phyloP scores from a whole-genome alignment of 768 basidiomycete species.

The Boletus vermiculosoides region DNA sequence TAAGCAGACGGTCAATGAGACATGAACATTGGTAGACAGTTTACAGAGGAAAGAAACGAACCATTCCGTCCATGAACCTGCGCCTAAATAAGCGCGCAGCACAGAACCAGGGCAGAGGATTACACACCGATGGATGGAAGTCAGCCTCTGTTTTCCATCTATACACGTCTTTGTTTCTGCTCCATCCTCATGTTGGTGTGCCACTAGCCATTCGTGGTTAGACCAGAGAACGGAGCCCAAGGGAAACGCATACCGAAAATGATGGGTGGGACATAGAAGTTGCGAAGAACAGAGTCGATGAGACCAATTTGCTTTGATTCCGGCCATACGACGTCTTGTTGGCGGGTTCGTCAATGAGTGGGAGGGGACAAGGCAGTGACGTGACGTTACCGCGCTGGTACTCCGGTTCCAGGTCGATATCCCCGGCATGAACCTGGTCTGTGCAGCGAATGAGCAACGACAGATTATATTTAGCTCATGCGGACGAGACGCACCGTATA shows the following conservation, averaged over 20 bases:
- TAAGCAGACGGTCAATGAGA: conserved; percentile 6
- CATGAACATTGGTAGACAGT: neutral
- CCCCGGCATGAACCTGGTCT: conserved; percentile 65
- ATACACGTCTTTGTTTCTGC: conserved; percentile 66
- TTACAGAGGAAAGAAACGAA: conserved; percentile 35
- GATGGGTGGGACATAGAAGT: conserved; percentile 78
- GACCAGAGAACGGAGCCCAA: neutral
- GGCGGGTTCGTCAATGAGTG: neutral
- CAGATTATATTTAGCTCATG: too few species aligned
- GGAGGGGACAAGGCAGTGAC: neutral
- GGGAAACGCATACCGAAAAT: conserved; percentile 57
- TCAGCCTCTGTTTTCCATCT: conserved; percentile 80
- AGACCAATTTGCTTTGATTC: conserved; percentile 71
- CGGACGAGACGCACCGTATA: conserved; percentile 43
- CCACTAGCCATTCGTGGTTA: conserved; percentile 38
- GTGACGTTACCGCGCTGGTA: conserved; percentile 66
- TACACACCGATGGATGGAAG: conserved; percentile 65
- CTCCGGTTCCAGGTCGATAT: conserved; percentile 72
- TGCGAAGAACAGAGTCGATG: conserved; percentile 75
- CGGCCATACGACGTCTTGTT: conserved; percentile 74
- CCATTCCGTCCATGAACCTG: conserved; percentile 70
- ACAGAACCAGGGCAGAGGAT: neutral
- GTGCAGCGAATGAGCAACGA: neutral
- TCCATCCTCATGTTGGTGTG: conserved; percentile 54
- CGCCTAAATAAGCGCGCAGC: neutral